A percentile compares a stretch with the other conserved stretches of the same genome.
Conservation (phyloP, 2,329 filamentous ascomycete species). For the Cladosporium sp. region DNA sequence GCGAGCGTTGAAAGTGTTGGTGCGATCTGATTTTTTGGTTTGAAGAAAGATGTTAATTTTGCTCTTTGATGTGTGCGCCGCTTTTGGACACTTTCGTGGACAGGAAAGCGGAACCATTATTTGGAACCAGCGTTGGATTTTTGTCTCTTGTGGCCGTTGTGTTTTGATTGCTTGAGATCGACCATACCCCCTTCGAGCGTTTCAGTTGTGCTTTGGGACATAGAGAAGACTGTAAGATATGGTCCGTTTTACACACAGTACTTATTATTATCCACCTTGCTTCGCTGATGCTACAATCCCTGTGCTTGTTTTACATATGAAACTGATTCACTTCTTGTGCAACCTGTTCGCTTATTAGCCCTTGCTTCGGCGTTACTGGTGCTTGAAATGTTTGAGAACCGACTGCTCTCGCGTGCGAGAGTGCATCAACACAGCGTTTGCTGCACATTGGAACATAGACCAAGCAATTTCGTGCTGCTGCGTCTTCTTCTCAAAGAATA, state of each 20-base stretch:
- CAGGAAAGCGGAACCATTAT: not conserved
- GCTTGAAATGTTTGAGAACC: not conserved
- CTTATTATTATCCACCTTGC: not conserved
- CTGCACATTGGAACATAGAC: not conserved
- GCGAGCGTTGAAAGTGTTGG: not conserved
- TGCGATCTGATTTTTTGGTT: not conserved
- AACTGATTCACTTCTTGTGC: not conserved
- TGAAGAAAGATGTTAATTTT: not conserved
- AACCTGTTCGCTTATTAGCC: not conserved
- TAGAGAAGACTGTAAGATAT: conserved; percentile 2
- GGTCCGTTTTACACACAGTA: not conserved
- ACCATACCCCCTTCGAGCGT: conserved; percentile 18
- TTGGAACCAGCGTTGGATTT: not conserved
- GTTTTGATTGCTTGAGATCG: conserved; percentile 3
- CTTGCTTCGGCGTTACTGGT: not conserved
- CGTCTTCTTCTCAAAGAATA: not conserved
- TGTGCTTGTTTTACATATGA: not conserved
- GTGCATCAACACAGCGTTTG: not conserved
- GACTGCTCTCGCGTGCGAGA: not conserved
- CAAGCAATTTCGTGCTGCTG: not conserved
- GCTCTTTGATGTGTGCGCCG: not conserved
- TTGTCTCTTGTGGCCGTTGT: not conserved
- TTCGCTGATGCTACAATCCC: not conserved
- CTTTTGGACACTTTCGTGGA: not conserved
- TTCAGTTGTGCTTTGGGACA: not conserved